phyloP scores from a whole-genome alignment of 352 stramenopile genomes.

The Phytophthora pseudosyringae region DNA sequence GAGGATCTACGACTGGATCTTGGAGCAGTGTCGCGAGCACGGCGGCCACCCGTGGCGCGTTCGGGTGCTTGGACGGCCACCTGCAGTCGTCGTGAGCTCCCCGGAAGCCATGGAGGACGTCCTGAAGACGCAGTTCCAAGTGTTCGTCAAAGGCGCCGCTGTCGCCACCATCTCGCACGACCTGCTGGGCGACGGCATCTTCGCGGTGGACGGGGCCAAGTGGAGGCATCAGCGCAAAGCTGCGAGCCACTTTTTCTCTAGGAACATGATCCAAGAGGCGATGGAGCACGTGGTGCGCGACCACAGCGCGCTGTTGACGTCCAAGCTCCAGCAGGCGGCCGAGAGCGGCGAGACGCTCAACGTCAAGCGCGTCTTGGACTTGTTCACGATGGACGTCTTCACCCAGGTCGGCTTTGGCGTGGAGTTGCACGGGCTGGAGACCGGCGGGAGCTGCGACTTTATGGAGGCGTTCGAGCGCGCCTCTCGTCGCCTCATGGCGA shows the following conservation, averaged over 20 bases:
- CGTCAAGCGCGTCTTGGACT: constrained; percentile 60
- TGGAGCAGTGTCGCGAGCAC: constrained; percentile 53
- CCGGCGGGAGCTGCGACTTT: constrained; percentile 35
- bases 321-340: constrained; percentile 27
- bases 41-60: constrained; percentile 52
- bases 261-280: constrained; percentile 54
- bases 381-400: constrained; percentile 78
- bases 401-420: constrained; percentile 76
- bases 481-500: constrained; percentile 39
- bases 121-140: constrained; percentile 72
- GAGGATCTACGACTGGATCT: constrained; percentile 67
- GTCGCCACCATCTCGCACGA: constrained; percentile 48
- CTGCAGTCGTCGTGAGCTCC: constrained; percentile 48
- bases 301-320: constrained; percentile 37
- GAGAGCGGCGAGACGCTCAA: constrained; percentile 35
- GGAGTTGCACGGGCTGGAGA: constrained; percentile 50
- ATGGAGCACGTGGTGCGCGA: constrained; percentile 60
- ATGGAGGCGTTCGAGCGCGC: constrained; percentile 49
- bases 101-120: constrained; percentile 60
- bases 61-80: constrained; percentile 40
- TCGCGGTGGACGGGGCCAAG: constrained; percentile 60
- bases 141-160: constrained; percentile 68
- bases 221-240: constrained; percentile 86
- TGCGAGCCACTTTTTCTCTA: constrained; percentile 90
- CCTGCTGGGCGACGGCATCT: constrained; percentile 83